Base-by-base conservation (phyloP, 495 filamentous ascomycete genomes). In the Lindgomyces ingoldianus region DNA sequence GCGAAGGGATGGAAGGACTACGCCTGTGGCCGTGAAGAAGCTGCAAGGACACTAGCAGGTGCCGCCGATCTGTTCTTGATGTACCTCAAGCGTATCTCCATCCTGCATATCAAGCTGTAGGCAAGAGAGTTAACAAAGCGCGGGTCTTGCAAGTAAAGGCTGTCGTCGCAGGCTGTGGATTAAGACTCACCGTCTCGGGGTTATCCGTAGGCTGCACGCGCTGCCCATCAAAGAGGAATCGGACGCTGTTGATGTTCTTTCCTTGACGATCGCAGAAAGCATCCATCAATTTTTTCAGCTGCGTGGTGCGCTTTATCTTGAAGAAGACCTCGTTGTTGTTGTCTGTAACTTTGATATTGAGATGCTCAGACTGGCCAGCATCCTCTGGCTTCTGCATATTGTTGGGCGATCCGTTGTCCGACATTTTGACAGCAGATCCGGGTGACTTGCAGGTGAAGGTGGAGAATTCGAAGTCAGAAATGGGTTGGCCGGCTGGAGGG, bases 261-360 rank as follows among this genome's bases (percentile, higher is more conserved):
- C 95, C 95, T 68, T 96, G 92, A 1, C 95, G 86, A 64, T 98
- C 95, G 74, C 95, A 99, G 77, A 98, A 99, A 18, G 95, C 95
- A 63, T 93, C 91, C 95, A 99, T 99, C 41, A 99, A 79, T 81
- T 99, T 99, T 79, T 95, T 93, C 27, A 99, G 85, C 71, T 89
- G 87, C 0, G 95, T 99, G 4, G 89, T 91, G 4, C 93, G 89
- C 86, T 99, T 99, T 78, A 99, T 99, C 82, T 99, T 99, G 83
- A 99, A 99, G 78, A 99, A 99, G 67, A 99, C 95, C 70, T 99
- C 95, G 72, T 99, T 99, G 80, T 99, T 96, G 79, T 96, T 96
- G 69, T 99, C 95, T 0, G 95, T 98, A n/a, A 99, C 95, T 74
- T 99, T 99, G 82, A 99, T 98, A 76, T 99, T 99, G 8, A 99